phyloP scores from a whole-genome alignment of 2,329 filamentous ascomycete species.

The Neofusicoccum laricinum region DNA sequence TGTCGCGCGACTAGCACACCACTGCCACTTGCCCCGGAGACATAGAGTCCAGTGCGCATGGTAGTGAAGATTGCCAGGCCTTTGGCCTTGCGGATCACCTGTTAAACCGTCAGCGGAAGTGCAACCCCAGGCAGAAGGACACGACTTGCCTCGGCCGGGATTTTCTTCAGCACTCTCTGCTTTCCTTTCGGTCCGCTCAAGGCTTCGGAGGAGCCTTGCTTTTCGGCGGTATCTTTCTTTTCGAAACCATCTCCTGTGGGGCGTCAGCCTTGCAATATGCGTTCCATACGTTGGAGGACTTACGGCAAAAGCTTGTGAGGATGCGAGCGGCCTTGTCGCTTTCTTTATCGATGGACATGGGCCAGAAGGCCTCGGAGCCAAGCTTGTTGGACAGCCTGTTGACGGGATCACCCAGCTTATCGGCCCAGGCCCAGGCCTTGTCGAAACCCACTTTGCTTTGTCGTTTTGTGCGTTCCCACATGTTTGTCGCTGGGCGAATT shows the following conservation, averaged over 20 bases:
- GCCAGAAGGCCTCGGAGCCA: slow-evolving; percentile 81
- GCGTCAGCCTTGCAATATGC: slow-evolving; percentile 17
- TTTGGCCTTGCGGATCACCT: slow-evolving; percentile 84
- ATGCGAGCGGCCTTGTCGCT: slow-evolving; percentile 90
- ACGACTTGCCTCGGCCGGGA: slow-evolving; percentile 58
- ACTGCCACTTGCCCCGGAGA: slow-evolving; percentile 86
- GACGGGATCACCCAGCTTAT: slow-evolving; percentile 71
- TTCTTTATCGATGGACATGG: slow-evolving; percentile 80
- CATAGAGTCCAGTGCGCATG: slow-evolving; percentile 89
- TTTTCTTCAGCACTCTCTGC: slow-evolving; percentile 72
- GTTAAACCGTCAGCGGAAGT: background rate
- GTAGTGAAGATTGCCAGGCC: slow-evolving; percentile 93
- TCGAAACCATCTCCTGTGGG: slow-evolving; percentile 66
- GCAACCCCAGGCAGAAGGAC: background rate
- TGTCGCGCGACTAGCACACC: slow-evolving; percentile 82
- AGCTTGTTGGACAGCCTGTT: slow-evolving; percentile 62
- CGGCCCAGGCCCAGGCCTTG: slow-evolving; percentile 65
- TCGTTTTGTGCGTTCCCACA: slow-evolving; percentile 56
- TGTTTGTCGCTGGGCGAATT: slow-evolving; percentile 9
- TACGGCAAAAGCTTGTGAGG: slow-evolving; percentile 85
- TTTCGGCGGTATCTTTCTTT: slow-evolving; percentile 49
- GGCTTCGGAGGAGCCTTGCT: slow-evolving; percentile 11
- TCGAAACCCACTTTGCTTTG: slow-evolving; percentile 67
- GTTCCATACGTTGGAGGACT: slow-evolving; percentile 26
- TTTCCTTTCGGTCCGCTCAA: slow-evolving; percentile 55